Base-by-base conservation (phyloP, 306 rosid species). In the Morella rubra region DNA sequence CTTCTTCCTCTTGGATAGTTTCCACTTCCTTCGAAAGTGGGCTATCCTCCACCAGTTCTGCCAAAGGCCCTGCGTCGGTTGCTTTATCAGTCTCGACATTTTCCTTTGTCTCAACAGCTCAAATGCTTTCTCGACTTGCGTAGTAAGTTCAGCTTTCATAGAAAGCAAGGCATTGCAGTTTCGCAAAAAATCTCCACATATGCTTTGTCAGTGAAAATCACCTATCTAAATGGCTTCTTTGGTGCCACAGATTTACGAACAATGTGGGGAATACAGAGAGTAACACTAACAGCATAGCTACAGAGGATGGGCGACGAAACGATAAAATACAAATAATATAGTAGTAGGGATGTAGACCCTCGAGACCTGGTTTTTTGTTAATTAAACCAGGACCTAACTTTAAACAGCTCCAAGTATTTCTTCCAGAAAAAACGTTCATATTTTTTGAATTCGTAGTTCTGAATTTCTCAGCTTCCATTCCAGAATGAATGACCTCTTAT, bases 401-500 rank as follows among this genome's bases (percentile, higher is more conserved):
- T 58, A n/a, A 14, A 68, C 85, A 74, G 76, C 85, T 77, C 68
- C 68, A 19, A 44, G 18, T n/a, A 5, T 72, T 18, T 32, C 9
- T 27, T 47, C n/a, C n/a, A n/a, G n/a, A n/a, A n/a, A n/a, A n/a
- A 3, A 32, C 79, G 7, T 44, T 40, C 72, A 70, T 70, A 45
- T 77, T 76, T 55, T 68, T 12, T n/a, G 8, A 13, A 46, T 46
- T 15, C 37, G 19, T 44, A 7, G 5, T 54, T 60, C 69, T 71
- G 78, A 78, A 56, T 49, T 76, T 68, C 71, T 60, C 62, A 71
- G 74, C 82, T 83, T n/a, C 81, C 67, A 72, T 74, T 79, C 81
- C 59, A 89, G 84, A 70, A 93, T 93, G 98, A 93, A 93, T 86
- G 98, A 93, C 82, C 98, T 93, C 79, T 87, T 91, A 41, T 60